Conservation (phyloP, 306 rosid species). For the Benincasa hispida region DNA sequence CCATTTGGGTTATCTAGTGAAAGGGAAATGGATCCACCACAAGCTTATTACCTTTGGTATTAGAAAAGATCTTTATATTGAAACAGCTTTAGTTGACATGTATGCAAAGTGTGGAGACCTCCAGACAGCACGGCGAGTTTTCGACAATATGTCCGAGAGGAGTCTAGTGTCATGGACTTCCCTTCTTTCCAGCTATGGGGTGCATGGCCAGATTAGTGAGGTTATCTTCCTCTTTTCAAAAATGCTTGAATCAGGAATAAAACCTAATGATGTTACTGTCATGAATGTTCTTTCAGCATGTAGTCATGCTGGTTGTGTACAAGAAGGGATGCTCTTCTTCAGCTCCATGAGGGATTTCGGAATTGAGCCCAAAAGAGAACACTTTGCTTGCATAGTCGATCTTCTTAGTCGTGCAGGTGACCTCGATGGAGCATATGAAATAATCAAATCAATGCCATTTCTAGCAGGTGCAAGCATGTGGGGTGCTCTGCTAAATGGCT, state of each 20-base stretch:
- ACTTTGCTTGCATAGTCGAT: slow-evolving; percentile 61
- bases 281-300: slow-evolving; percentile 83
- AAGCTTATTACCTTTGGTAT: slow-evolving; percentile 45
- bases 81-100: slow-evolving; percentile 71
- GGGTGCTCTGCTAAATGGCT: slow-evolving; percentile 81
- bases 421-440: slow-evolving; percentile 46
- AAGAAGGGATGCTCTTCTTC: slow-evolving; percentile 55
- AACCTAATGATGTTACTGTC: slow-evolving; percentile 74
- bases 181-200: slow-evolving; percentile 77
- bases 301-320: slow-evolving; percentile 73
- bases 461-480: slow-evolving; percentile 66
- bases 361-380: slow-evolving; percentile 48
- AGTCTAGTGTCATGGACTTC: slow-evolving; percentile 81
- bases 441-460: slow-evolving; percentile 39
- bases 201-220: slow-evolving; percentile 47
- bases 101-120: slow-evolving; percentile 87
- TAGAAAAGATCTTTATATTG: slow-evolving; percentile 35
- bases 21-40: slow-evolving; percentile 93
- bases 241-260: slow-evolving; percentile 45
- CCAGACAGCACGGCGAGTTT: slow-evolving; percentile 36
- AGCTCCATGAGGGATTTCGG: slow-evolving; percentile 43
- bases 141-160: slow-evolving; percentile 47
- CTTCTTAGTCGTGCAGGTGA: slow-evolving; percentile 87
- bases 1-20: slow-evolving; percentile 56
- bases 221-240: slow-evolving; percentile 44